Conservation (phyloP, 2,329 filamentous ascomycete species). For the Clarireedia sp. region DNA sequence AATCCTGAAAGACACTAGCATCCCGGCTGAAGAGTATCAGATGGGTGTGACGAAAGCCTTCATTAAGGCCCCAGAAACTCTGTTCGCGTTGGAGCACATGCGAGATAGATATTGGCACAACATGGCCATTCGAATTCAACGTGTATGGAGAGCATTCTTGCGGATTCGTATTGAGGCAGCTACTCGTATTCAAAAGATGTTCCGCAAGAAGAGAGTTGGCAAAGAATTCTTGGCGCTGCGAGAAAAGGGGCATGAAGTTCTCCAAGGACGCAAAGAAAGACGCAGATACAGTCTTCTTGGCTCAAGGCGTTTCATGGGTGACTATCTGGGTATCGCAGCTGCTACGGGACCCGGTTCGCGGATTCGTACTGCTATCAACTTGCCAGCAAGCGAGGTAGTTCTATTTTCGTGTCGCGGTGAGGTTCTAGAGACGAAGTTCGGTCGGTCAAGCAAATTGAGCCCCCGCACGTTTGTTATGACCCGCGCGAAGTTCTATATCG, state of each 20-base stretch:
- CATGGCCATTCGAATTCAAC: conserved; percentile 95
- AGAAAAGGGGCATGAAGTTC: conserved; percentile 76
- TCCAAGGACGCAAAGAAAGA: conserved; percentile 82
- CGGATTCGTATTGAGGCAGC: conserved; percentile 89
- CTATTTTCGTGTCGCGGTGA: conserved; percentile 91
- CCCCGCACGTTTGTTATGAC: conserved; percentile 81
- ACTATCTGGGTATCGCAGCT: conserved; percentile 87
- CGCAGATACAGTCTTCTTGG: conserved; percentile 85
- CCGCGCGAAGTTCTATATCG: conserved; percentile 77
- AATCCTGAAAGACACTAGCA: conserved; percentile 93
- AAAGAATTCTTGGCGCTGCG: conserved; percentile 82
- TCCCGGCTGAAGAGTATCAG: conserved; percentile 91
- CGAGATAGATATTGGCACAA: conserved; percentile 98
- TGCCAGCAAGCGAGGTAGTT: conserved; percentile 64
- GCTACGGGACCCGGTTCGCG: conserved; percentile 71
- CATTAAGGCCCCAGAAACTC: conserved; percentile 93
- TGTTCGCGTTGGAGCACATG: conserved; percentile 97
- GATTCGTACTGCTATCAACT: conserved; percentile 65
- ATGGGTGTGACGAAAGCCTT: conserved; percentile 96
- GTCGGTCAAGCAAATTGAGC: conserved; percentile 87
- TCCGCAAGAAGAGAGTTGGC: conserved; percentile 86
- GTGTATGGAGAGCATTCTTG: conserved; percentile 94
- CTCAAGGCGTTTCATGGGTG: conserved; percentile 84
- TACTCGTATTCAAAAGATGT: conserved; percentile 89
- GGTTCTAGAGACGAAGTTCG: conserved; percentile 86